Conservation (phyloP, 192 early-diverging fungal genomes). For the Coemansia asiatica region DNA sequence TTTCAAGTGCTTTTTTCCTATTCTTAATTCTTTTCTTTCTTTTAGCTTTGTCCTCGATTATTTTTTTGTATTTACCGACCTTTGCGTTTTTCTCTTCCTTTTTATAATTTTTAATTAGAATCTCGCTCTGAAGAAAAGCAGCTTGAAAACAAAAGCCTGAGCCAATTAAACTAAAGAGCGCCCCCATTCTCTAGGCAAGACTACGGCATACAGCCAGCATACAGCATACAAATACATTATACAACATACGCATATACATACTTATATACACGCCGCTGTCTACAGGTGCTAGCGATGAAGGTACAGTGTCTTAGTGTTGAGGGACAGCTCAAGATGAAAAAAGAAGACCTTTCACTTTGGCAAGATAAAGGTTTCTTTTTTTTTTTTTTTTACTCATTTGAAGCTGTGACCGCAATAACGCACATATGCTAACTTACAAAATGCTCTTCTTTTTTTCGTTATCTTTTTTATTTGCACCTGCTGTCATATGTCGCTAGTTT, state of each 20-base stretch:
- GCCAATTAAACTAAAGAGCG: background rate
- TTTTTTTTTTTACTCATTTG: no score
- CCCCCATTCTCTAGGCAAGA: background rate
- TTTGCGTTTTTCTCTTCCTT: background rate
- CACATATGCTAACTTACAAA: background rate
- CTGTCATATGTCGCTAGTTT: constrained; percentile 63
- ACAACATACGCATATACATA: constrained; percentile 1
- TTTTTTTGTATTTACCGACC: background rate
- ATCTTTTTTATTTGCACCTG: background rate
- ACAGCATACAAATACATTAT: background rate
- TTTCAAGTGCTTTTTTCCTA: background rate
- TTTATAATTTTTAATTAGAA: background rate
- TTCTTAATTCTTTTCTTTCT: constrained; percentile 2
- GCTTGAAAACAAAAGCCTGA: background rate
- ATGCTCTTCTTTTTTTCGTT: background rate
- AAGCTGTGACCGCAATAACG: background rate
- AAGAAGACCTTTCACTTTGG: background rate
- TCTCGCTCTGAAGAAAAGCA: background rate
- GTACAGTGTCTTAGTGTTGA: background rate
- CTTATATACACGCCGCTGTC: background rate
- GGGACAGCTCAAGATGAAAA: no score
- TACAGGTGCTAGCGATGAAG: background rate
- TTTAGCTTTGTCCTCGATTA: constrained; percentile 2
- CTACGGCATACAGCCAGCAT: background rate
- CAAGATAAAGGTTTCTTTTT: background rate